Conservation (phyloP, 345 rosid genomes). For the Litchi chinensis region DNA sequence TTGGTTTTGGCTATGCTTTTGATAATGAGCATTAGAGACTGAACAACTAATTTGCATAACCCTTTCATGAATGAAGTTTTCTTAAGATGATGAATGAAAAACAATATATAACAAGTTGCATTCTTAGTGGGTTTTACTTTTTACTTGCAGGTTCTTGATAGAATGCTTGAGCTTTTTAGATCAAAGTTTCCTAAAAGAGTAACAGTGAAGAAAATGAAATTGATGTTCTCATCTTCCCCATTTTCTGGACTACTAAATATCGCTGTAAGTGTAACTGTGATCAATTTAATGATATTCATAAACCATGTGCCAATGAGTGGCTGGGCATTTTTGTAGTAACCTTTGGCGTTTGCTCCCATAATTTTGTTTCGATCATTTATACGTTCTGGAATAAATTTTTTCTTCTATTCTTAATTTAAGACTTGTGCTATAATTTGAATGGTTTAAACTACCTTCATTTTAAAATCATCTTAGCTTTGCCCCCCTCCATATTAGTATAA, state of each 20-base stretch:
- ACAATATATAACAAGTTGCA: neutral
- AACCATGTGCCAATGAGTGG: neutral
- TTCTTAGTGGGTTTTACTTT: constrained; percentile 18
- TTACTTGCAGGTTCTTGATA: constrained; percentile 59
- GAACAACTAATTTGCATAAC: neutral
- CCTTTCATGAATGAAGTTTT: too few species aligned
- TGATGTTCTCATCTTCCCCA: constrained; percentile 48
- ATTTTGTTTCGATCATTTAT: neutral
- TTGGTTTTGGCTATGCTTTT: neutral
- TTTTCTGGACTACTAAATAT: constrained; percentile 69
- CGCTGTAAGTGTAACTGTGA: constrained; percentile 65
- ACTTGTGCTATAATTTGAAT: constrained; percentile 3
- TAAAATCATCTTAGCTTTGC: neutral
- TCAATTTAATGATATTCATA: constrained; percentile 10
- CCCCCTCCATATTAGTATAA: too few species aligned
- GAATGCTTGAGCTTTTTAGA: constrained; percentile 62
- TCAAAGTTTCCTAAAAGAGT: constrained; percentile 28
- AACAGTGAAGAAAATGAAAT: constrained; percentile 32
- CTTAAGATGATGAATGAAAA: neutral
- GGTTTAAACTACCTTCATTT: neutral
- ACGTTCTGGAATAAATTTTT: neutral
- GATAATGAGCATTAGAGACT: neutral
- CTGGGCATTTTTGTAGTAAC: neutral
- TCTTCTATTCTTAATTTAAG: neutral
- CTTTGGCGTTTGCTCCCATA: neutral